These are phyloP conservation scores for Ilyonectria robusta DNA, from an alignment of 2,329 filamentous ascomycete genomes.

Conservation along the genomic window DNA sequence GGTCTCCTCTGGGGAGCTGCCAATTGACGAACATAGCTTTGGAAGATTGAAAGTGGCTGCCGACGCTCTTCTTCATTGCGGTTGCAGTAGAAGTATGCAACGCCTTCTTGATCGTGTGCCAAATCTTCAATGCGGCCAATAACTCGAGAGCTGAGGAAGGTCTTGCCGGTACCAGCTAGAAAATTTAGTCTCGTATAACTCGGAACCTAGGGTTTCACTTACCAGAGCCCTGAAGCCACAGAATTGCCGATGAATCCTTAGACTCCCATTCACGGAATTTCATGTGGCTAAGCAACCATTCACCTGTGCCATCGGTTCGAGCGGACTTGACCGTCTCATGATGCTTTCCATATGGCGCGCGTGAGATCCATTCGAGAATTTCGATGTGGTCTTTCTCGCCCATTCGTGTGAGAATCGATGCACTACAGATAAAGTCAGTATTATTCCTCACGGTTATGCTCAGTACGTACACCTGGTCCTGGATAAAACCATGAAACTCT, in stretches of 20 bases:
- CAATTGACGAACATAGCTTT: constrained; percentile 15
- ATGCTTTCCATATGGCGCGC: background rate
- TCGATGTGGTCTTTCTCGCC: background rate
- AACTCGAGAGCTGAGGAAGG: constrained; percentile 1
- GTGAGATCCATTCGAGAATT: background rate
- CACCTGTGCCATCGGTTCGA: background rate
- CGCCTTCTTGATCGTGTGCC: background rate
- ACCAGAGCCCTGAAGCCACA: background rate
- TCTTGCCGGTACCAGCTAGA: constrained; percentile 15
- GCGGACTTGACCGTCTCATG: background rate
- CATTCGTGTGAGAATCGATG: background rate
- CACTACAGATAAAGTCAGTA: background rate
- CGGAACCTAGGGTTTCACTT: background rate
- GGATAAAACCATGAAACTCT: background rate
- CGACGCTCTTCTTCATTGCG: constrained; percentile 6
- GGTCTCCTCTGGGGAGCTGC: background rate
- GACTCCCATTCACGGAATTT: background rate
- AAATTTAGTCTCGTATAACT: background rate
- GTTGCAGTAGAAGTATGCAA: constrained; percentile 19
- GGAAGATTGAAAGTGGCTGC: background rate
- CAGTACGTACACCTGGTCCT: background rate
- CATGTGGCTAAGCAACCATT: background rate
- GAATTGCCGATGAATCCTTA: background rate
- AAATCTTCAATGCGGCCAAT: background rate
- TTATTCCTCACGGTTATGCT: background rate